Base-by-base conservation (phyloP, 108 stramenopile species). In the Parietichytrium sp. region DNA sequence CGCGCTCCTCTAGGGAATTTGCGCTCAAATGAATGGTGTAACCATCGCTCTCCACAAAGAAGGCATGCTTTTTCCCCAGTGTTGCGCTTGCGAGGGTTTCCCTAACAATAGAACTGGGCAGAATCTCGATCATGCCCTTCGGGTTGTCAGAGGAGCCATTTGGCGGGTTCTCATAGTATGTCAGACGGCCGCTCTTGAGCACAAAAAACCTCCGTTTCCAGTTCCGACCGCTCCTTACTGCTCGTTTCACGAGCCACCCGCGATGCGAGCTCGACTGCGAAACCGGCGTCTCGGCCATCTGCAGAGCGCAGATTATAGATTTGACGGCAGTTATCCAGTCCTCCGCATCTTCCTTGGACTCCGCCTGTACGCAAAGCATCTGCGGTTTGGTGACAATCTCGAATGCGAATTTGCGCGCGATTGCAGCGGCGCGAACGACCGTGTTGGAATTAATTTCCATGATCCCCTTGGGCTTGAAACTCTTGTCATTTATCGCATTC, bases 51-150 rank as follows among this genome's bases (percentile, higher is more conserved):
- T 72, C 61, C 6, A 72, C 29, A 25, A 16, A 45, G 20, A 72
- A 72, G 33, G 61, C 61, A 42, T 72, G 36, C 38, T 25, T 16
- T 42, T 72, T 72, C 7, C 61, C 61, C 20, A 10, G 20, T 10
- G 38, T 42, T 42, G 45, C 6, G 10, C 38, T 72, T 33, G 15
- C 61, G 33, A 13, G 10, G n/a, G 20, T 23, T n/a, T 7, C 38
- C 1, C 61, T 33, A 6, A 72, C 42, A 42, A 72, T 42, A 6
- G 61, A 33, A 25, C 45, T 20, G 0, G 61, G 38, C 10, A 42
- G 36, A 25, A 72, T 72, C 20, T 72, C 61, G 42, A 72, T 45
- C 61, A 72, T 72, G 33, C 61, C 61, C 42, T 72, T 72, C 6
- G 61, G 61, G 0, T 42, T 10, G 10, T 72, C 61, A 10, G 61